A percentile compares a stretch with the other conserved stretches of the same genome.
phyloP scores from a whole-genome alignment of 352 stramenopile genomes.

The Phytophthora hibernalis region DNA sequence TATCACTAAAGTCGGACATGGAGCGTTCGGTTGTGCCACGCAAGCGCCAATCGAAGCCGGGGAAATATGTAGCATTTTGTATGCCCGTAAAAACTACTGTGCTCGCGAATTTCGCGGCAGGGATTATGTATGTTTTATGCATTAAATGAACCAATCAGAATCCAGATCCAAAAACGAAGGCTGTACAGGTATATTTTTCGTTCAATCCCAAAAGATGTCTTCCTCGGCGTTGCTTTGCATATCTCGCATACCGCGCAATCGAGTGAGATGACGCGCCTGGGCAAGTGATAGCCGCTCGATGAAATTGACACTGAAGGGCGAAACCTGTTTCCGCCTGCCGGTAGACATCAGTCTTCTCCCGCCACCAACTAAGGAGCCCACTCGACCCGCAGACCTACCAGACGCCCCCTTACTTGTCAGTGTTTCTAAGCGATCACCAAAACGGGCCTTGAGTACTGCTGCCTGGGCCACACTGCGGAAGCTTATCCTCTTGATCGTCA shows the following conservation, averaged over 20 bases:
- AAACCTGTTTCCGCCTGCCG: constrained; percentile 28
- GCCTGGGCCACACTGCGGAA: constrained; percentile 24
- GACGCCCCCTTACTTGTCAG: constrained; percentile 5
- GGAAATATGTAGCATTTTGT: no score
- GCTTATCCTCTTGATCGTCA: constrained; percentile 36
- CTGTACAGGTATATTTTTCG: no score
- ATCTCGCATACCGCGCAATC: constrained; percentile 39
- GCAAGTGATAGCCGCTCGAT: constrained; percentile 47
- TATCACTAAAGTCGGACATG: no score
- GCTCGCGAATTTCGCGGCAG: no score
- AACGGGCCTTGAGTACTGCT: constrained; percentile 27
- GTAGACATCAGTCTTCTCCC: constrained; percentile 26
- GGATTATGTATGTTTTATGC: no score
- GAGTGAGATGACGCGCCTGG: constrained; percentile 40
- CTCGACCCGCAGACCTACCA: constrained; percentile 20
- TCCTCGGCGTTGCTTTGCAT: constrained; percentile 37
- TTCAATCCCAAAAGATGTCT: constrained; percentile 32
- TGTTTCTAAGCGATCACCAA: constrained; percentile 25
- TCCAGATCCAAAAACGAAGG: no score
- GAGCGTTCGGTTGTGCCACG: no score
- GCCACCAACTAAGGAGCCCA: constrained; percentile 16
- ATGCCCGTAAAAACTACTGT: no score
- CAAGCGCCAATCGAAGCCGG: no score
- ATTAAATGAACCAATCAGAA: no score
- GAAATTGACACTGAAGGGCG: constrained; percentile 40